Conservation (phyloP, 768 basidiomycete genomes). For the Filobasidium floriforme region DNA sequence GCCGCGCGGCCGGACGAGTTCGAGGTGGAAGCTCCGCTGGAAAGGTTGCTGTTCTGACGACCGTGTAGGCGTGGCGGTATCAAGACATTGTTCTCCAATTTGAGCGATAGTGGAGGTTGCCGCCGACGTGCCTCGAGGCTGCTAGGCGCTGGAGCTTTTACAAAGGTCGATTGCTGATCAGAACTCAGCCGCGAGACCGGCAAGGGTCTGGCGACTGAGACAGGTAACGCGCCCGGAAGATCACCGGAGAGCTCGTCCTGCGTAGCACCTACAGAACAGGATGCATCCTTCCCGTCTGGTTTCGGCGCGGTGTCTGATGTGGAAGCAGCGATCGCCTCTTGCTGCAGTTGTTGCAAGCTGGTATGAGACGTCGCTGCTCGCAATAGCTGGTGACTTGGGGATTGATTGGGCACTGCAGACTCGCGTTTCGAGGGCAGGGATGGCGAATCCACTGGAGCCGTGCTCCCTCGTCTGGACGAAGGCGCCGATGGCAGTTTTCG, state of each 20-base stretch:
- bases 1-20: slow-evolving; percentile 6
- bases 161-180: slow-evolving; percentile 20
- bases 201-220: background rate
- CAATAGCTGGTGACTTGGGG: slow-evolving; percentile 18
- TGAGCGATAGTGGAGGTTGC: slow-evolving; percentile 40
- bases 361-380: slow-evolving; percentile 32
- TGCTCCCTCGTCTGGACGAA: slow-evolving; percentile 31
- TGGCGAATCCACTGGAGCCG: slow-evolving; percentile 5
- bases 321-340: background rate
- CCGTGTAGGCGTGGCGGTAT: slow-evolving; percentile 8
- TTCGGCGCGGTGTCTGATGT: no score
- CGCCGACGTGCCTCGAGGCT: slow-evolving; percentile 38
- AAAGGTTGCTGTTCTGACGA: slow-evolving; percentile 9
- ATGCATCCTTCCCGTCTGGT: no score
- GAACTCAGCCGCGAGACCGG: slow-evolving; percentile 3
- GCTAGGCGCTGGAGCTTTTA: slow-evolving; percentile 10
- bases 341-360: slow-evolving; percentile 12
- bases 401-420: background rate
- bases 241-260: no score
- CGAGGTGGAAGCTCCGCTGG: slow-evolving; percentile 1
- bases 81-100: slow-evolving; percentile 35
- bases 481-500: slow-evolving; percentile 35
- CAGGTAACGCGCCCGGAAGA: background rate
- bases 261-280: no score
- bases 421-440: background rate